Base-by-base conservation (phyloP, 2,329 filamentous ascomycete species). In the Alternaria conjuncta region DNA sequence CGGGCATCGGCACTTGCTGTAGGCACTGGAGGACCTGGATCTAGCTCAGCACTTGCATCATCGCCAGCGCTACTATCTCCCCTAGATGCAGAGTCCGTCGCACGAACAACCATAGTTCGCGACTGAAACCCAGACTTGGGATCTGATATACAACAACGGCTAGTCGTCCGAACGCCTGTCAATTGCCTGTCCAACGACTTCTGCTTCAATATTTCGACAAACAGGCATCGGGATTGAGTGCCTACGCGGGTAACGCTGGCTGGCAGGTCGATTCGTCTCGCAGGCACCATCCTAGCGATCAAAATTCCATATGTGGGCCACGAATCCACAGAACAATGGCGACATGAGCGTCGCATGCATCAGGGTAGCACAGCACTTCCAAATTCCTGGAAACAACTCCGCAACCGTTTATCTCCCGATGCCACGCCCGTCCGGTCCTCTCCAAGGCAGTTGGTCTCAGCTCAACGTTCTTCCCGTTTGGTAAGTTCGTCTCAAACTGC, bases 1-100 rank as follows among this genome's bases (percentile, higher is more conserved):
- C 49, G n/a, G 60, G 25, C 36, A 12, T 47, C 60, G 60, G 60
- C 60, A 63, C 44, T 63, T 55, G 50, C 13, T 26, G 15, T 41
- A 43, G 28, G 47, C 36, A 25, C 20, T 57, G 21, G 20, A 23
- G 30, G 11, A 32, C 53, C 45, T 41, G 18, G 53, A 36, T 26
- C 13, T 50, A 25, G 30, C 26, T 36, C 30, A 32, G 23, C 20
- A 49, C 20, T 15, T 45, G 53, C 25, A 43, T 25, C 53, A 23
- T 44, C 18, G 30, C 15, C 32, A 28, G 12, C 53, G 51, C 36
- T 59, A 43, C 28, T 15, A 20, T 63, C 12, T 43, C n/a, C 55
- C 32, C 25, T 36, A 41, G 43, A 21, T n/a, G 25, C 44, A 50
- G 25, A 32, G 54, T 25, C 30, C 26, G 60, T 60, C 50, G 56